Evolutionary conservation across 2,329 filamentous ascomycete genomes (phyloP).

Genomic region (Aspergillus sp.): DNA sequence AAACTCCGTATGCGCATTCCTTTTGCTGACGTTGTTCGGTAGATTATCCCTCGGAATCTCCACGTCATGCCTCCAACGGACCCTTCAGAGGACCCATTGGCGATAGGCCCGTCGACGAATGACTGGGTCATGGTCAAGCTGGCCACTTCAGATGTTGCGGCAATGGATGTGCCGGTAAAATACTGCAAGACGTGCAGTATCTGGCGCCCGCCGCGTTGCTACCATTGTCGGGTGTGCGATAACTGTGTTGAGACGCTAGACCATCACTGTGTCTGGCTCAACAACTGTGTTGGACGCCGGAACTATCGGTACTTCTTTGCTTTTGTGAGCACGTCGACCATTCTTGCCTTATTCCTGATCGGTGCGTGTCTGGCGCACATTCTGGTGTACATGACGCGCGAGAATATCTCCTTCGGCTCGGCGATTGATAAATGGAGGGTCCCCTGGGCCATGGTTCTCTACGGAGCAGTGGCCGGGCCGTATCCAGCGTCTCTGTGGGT

Average conservation of each 20-base stretch:
- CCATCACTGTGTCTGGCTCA: constrained; percentile 97
- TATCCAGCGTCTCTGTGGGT: constrained; percentile 77
- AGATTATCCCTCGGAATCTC: constrained; percentile 88
- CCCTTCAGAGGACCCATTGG: constrained; percentile 69
- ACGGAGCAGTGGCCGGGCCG: constrained; percentile 61
- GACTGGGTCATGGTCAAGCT: constrained; percentile 92
- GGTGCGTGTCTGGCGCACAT: constrained; percentile 73
- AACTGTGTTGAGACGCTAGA: constrained; percentile 96
- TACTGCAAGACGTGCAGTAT: constrained; percentile 97
- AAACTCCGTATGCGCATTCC: too few relatives aligned
- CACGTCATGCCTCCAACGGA: constrained; percentile 74
- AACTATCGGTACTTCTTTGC: constrained; percentile 98
- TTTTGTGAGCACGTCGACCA: constrained; percentile 70
- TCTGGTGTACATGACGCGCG: constrained; percentile 56
- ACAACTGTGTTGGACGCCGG: constrained; percentile 92
- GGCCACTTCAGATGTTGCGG: constrained; percentile 61
- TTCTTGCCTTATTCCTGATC: constrained; percentile 67
- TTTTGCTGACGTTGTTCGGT: constrained; percentile 7
- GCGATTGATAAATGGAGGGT: constrained; percentile 65
- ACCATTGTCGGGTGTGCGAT: constrained; percentile 94
- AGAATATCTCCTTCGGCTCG: constrained; percentile 56
- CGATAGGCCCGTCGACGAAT: constrained; percentile 73
- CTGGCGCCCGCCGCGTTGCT: constrained; percentile 89
- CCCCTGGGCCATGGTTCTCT: constrained; percentile 81
- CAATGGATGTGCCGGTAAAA: constrained; percentile 97